A percentile compares a stretch with the other conserved stretches of the same genome.
Conservation (phyloP, 1,139 yeast genomes). For the Yamadazyma spencermartinsiae region DNA sequence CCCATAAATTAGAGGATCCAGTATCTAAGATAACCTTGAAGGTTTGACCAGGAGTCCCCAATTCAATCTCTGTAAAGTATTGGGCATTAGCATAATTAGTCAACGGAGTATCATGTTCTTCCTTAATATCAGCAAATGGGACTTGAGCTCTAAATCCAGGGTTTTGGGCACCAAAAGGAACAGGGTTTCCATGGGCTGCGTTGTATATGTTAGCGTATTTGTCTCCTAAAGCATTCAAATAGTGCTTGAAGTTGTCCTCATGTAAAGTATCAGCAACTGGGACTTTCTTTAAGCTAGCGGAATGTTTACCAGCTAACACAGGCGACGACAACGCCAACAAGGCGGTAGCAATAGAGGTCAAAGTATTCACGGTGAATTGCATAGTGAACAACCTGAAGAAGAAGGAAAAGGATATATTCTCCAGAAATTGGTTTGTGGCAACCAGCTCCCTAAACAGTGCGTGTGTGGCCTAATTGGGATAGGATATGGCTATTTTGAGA, state of each 20-base stretch:
- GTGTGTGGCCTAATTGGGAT: slow-evolving; percentile 3
- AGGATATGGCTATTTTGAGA: neutral
- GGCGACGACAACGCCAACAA: slow-evolving; percentile 42
- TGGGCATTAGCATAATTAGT: slow-evolving; percentile 94
- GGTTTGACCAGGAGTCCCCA: slow-evolving; percentile 91
- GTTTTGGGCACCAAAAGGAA: slow-evolving; percentile 16
- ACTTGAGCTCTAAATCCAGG: slow-evolving; percentile 32
- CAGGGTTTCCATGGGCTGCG: slow-evolving; percentile 31
- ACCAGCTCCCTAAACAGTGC: slow-evolving; percentile 3
- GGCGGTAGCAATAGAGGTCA: slow-evolving; percentile 53
- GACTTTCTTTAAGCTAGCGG: slow-evolving; percentile 63
- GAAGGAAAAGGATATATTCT: slow-evolving; percentile 1
- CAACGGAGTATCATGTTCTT: slow-evolving; percentile 70
- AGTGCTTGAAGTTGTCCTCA: slow-evolving; percentile 60
- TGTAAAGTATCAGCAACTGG: slow-evolving; percentile 62
- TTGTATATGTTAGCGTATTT: slow-evolving; percentile 66
- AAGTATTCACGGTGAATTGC: slow-evolving; percentile 15
- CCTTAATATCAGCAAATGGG: slow-evolving; percentile 41
- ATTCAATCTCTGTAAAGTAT: slow-evolving; percentile 82
- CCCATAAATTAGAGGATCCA: slow-evolving; percentile 96
- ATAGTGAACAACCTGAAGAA: slow-evolving; percentile 6
- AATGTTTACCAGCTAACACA: slow-evolving; percentile 61
- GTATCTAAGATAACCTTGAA: slow-evolving; percentile 93
- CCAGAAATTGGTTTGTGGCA: slow-evolving; percentile 3
- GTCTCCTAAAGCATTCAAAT: slow-evolving; percentile 67